Base-by-base conservation (phyloP, 2,329 filamentous ascomycete species). In the Ramularia endophylla region DNA sequence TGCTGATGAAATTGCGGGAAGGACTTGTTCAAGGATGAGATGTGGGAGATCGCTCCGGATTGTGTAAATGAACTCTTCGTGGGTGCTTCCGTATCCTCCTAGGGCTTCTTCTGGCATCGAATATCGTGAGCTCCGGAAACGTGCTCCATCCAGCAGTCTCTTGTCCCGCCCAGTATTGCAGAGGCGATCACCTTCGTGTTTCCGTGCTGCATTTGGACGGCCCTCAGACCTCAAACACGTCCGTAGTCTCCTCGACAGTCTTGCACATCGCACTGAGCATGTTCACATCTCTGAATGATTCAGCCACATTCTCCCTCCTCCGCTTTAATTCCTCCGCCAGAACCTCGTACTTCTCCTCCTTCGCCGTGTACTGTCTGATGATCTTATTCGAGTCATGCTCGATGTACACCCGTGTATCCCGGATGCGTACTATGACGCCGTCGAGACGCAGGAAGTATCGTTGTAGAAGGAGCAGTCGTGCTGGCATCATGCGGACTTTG, bases 371-470 rank as follows among this genome's bases (percentile, higher is more conserved):
- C 66, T 98, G 90, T 48, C 90, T 74, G 20, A 94, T 82, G 20
- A 97, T 83, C 58, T 85, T 78, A 37, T 83, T 78, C 13, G 75
- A 80, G 30, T 72, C 78, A 62, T 97, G 95, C 61, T 98, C 92
- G 41, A 95, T 78, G 63, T 94, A 98, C 25, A 98, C 73, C 48
- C 92, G 75, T 1, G 90, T 97, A 61, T 98, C 92, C 41, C 90
- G 75, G 43, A 98, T 78, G 43, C 92, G 75, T 44, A 95, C 77
- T 31, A 98, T 60, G 33, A 98, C 92, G 56, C 87, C 84, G 58
- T 98, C 92, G 28, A 98, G 72, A 44, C 92, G 77, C 83, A 98
- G 86, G 65, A 95, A 98, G 61, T 95, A 82, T 17, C 92, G 77
- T 52, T 79, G 80, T 3, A 98, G 76, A 46, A 98, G 72, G 41